These are phyloP conservation scores for Dalbergia cultrata DNA, from an alignment of 306 rosid genomes.

Conservation along the genomic window DNA sequence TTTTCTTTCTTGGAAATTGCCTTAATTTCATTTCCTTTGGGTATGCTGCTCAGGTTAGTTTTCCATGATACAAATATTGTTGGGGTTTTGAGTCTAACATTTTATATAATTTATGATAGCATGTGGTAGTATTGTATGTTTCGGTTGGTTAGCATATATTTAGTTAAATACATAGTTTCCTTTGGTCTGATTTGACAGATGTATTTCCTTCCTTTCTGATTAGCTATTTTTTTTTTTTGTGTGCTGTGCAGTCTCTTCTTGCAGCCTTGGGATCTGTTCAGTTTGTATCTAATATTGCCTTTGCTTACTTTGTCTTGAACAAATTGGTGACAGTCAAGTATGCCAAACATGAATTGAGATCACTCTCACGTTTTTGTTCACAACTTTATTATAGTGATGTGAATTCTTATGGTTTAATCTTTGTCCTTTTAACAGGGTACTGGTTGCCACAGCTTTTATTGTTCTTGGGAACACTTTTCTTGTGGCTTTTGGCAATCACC, in stretches of 20 bases:
- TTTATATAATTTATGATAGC: background rate
- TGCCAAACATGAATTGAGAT: slow-evolving; percentile 56
- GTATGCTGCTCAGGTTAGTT: slow-evolving; percentile 95
- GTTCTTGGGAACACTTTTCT: slow-evolving; percentile 95
- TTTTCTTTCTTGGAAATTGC: slow-evolving; percentile 91
- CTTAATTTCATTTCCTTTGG: slow-evolving; percentile 94
- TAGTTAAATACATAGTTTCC: background rate
- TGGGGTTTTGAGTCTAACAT: background rate
- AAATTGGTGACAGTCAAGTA: slow-evolving; percentile 96
- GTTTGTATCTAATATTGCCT: slow-evolving; percentile 95
- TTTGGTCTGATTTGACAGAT: slow-evolving; percentile 13
- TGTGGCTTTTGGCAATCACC: slow-evolving; percentile 99
- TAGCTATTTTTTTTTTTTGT: slow-evolving; percentile 21
- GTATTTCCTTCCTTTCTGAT: slow-evolving; percentile 24
- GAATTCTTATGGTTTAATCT: slow-evolving; percentile 24
- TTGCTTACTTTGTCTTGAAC: slow-evolving; percentile 94
- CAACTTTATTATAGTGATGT: slow-evolving; percentile 7
- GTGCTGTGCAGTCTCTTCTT: slow-evolving; percentile 83
- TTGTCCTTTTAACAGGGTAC: slow-evolving; percentile 67
- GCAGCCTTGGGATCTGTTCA: slow-evolving; percentile 99
- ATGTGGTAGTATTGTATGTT: slow-evolving; percentile 8
- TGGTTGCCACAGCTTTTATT: slow-evolving; percentile 95
- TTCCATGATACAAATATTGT: background rate
- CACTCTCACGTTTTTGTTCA: slow-evolving; percentile 31
- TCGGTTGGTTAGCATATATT: background rate